A percentile compares a stretch with the other conserved stretches of the same genome.
phyloP scores from a whole-genome alignment of 805 yeast species.

The Cyberlindnera amylophila region DNA sequence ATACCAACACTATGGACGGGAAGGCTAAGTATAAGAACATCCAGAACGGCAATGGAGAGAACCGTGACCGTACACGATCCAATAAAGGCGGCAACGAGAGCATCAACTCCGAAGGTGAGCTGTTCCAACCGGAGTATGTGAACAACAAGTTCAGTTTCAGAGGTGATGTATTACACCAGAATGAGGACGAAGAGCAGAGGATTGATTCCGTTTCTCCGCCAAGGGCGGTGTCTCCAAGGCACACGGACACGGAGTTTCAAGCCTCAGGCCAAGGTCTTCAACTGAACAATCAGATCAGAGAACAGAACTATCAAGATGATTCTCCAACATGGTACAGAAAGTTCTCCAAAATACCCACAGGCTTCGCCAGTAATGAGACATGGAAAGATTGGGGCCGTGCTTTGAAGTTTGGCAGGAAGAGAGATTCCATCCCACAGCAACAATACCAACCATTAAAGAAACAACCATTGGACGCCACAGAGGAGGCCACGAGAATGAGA shows the following conservation, averaged over 20 bases:
- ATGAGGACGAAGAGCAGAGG: slow-evolving; percentile 13
- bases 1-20: not conserved
- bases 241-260: not conserved
- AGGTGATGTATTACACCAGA: slow-evolving; percentile 10
- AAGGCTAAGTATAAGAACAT: not conserved
- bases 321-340: slow-evolving; percentile 25
- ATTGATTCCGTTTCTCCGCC: not conserved
- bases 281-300: not conserved
- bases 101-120: slow-evolving; percentile 9
- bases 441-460: not conserved
- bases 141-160: slow-evolving; percentile 13
- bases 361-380: slow-evolving; percentile 14
- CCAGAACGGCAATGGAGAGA: not conserved
- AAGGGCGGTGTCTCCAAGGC: slow-evolving; percentile 6
- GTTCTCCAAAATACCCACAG: slow-evolving; percentile 18
- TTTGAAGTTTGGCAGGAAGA: slow-evolving; percentile 22
- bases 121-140: slow-evolving; percentile 15
- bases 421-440: slow-evolving; percentile 1
- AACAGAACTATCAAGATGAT: slow-evolving; percentile 5
- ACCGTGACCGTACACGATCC: not conserved
- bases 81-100: not conserved
- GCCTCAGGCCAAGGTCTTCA: not conserved
- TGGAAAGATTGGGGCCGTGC: slow-evolving; percentile 29
- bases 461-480: slow-evolving; percentile 16
- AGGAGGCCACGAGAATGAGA: slow-evolving; percentile 27